Evolutionary conservation across 208 protist genomes (phyloP).

Genomic region (Willaertia magna): DNA sequence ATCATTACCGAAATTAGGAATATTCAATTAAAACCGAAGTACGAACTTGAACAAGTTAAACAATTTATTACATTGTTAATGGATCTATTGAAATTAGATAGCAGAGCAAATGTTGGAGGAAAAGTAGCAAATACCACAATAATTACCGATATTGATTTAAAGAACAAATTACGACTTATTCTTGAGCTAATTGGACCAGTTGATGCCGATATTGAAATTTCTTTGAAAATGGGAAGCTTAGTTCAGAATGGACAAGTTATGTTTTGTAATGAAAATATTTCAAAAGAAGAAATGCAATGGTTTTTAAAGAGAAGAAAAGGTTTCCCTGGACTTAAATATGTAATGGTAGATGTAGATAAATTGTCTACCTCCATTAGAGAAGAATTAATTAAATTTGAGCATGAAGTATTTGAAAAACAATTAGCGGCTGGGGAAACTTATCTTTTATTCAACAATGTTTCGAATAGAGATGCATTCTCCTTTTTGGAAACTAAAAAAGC

Average conservation of each 20-base stretch:
- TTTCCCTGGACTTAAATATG: neutral
- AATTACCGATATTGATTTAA: neutral
- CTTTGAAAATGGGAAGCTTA: neutral
- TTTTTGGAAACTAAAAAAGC: neutral
- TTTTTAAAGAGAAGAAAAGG: neutral
- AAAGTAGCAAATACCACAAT: neutral
- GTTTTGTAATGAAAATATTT: neutral
- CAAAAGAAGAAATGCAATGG: neutral
- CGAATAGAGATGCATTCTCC: neutral
- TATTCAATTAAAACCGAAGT: too few relatives aligned
- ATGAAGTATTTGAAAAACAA: neutral
- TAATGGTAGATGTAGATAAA: neutral
- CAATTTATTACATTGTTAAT: too few relatives aligned
- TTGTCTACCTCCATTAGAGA: neutral
- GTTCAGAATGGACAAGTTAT: neutral
- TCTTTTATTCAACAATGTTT: neutral
- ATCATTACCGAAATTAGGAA: too few relatives aligned
- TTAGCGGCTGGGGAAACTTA: neutral
- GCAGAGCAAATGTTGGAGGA: too few relatives aligned
- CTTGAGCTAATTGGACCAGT: neutral
- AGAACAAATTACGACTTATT: neutral
- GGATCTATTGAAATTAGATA: too few relatives aligned
- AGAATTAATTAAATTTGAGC: neutral
- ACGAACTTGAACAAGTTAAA: too few relatives aligned
- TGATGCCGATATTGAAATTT: neutral